Evolutionary conservation across 2,329 filamentous ascomycete species (phyloP), one percentile per base, ranked within the genome.

Genomic region (Fusarium odoratissimum): DNA sequence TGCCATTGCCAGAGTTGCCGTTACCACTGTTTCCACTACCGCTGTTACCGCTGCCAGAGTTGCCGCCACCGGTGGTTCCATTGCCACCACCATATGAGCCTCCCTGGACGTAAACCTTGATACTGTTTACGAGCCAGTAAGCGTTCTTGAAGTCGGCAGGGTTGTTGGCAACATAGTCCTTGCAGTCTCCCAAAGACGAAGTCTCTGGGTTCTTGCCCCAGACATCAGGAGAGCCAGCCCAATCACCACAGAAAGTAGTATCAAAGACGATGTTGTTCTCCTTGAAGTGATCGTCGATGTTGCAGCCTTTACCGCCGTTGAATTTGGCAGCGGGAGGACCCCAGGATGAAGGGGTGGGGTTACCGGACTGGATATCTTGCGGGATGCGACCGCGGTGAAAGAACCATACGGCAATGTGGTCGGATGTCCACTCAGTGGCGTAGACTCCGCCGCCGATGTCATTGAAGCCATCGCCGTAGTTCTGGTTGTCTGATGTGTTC

Each of bases 171-270:
- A 97, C 95, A 79, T 90, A 97, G 30, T 90, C 88, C 33, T 91
- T 79, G 84, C 95, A 97, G 2, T 90, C 91, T 42, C 90, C 92
- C 73, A 89, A 85, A 44, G 86, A 82, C 3, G 86, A 82, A 80
- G 93, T 95, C 46, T 87, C 86, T 8, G 82, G 69, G 67, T 91
- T 86, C 37, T 80, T 77, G 54, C 78, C 77, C 91, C 92, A 97
- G 38, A 91, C 89, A 8, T 72, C 64, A 19, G 75, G 60, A 45
- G 84, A 80, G 30, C 93, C 93, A 12, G 95, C 95, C 95, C 95
- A 97, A 78, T 92, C 89, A 25, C 95, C 95, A 81, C 95, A 98
- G 80, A 97, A 94, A 10, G 92, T 93, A 2, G 91, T 96, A 82
- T 95, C 90, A 81, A 96, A 91, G 71, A 95, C 89, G 71, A 98